Evolutionary conservation across 331 rosid species (phyloP), one percentile per base, ranked within the genome.

Genomic region (Acacia concinna): DNA sequence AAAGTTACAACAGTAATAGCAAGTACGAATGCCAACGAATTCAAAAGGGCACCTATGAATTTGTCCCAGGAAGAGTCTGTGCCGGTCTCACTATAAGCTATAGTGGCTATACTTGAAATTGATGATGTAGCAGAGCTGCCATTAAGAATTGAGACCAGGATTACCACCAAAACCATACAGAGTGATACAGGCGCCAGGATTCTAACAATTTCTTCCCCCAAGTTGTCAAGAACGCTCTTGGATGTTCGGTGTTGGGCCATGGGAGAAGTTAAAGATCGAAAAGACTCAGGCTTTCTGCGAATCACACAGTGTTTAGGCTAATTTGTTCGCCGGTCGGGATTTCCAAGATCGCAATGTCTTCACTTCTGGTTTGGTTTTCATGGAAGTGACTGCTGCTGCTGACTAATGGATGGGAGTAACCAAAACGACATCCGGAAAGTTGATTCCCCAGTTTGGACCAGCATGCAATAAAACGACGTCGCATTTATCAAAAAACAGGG

Each of bases 31-130:
- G 87, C 91, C 10, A 95, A 84, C 11, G 98, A 93, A 81, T 93
- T 91, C 68, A 95, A 56, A 75, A 95, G 88, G 77, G 97, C 96
- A 69, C 98, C 99, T 40, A 85, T 43, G 80, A 95, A 83, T 82
- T 93, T 95, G 89, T 95, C 91, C 98, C 98, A 93, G 66, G 84
- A 77, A 5, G 98, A 88, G 54, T 95, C 98, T 1, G 97, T 84
- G 85, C 80, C 68, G 47, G 87, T 75, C 59, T 95, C 98, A 13
- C 43, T 47, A 83, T 93, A 95, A 0, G 98, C 97, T 4, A 95
- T 86, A 82, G 90, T 89, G 84, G 96, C 97, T 28, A 90, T 88
- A 52, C 88, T 76, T 73, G 75, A 68, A 59, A 85, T 69, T 6
- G 90, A 71, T 4, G 78, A 75, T 12, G 87, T 75, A 54, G 90